These are phyloP conservation scores for Amaranthus palmeri DNA, from an alignment of 148 eudicot species.

Conservation along the genomic window DNA sequence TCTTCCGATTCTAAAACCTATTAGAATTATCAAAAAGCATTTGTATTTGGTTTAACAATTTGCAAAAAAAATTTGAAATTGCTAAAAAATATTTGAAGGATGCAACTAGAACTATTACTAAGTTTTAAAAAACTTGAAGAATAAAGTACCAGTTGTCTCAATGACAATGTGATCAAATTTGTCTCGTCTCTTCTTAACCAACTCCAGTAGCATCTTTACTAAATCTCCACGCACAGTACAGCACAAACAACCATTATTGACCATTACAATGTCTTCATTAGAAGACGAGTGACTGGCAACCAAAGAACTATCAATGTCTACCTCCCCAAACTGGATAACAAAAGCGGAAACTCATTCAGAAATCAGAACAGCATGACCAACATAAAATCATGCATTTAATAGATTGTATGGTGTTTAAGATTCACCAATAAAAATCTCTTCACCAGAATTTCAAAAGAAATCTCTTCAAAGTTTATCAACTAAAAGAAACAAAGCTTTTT, in stretches of 20 bases:
- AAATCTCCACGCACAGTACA: slow-evolving; percentile 96
- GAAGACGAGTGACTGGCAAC: slow-evolving; percentile 92
- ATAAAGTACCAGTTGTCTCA: slow-evolving; percentile 76
- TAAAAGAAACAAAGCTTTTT: background rate
- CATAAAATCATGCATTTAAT: background rate
- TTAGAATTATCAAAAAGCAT: too few species aligned
- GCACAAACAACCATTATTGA: slow-evolving; percentile 90
- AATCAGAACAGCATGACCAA: background rate
- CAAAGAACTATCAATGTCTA: slow-evolving; percentile 90
- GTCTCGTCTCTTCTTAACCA: slow-evolving; percentile 71
- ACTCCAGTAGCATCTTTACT: slow-evolving; percentile 75
- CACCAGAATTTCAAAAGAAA: background rate
- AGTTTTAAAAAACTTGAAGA: background rate
- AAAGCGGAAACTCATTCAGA: background rate
- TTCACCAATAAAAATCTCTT: background rate
- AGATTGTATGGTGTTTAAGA: background rate
- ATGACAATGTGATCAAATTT: slow-evolving; percentile 90
- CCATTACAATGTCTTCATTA: slow-evolving; percentile 89
- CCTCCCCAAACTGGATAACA: slow-evolving; percentile 79
- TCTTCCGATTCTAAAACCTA: too few species aligned
- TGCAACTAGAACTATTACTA: background rate
- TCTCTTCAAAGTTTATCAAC: background rate
- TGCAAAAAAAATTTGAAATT: too few species aligned
- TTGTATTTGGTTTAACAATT: too few species aligned
- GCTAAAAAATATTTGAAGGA: too few species aligned